A percentile compares a stretch with the other conserved stretches of the same genome.
Conservation (phyloP, 1,139 yeast genomes). For the Suhomyces maxii region DNA sequence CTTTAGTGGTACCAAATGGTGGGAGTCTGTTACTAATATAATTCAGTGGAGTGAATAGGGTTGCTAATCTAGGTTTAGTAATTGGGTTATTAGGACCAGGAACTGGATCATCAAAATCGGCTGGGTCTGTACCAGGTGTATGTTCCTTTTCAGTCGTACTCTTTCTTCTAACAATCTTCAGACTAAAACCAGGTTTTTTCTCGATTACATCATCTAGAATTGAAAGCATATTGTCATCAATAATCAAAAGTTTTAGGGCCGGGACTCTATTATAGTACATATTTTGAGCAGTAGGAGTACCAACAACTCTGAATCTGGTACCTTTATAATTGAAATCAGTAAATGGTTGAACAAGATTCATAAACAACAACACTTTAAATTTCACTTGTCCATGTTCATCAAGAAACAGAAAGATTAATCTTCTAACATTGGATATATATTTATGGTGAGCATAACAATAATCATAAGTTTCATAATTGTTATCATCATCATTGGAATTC, state of each 20-base stretch:
- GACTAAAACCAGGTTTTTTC: constrained; percentile 29
- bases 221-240: constrained; percentile 38
- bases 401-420: constrained; percentile 33
- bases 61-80: constrained; percentile 9
- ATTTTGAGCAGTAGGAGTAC: constrained; percentile 32
- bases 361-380: constrained; percentile 34
- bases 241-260: constrained; percentile 32
- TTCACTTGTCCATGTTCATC: constrained; percentile 15
- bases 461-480: constrained; percentile 29
- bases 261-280: constrained; percentile 18
- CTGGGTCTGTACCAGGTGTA: constrained; percentile 6
- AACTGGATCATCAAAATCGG: constrained; percentile 26
- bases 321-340: constrained; percentile 40
- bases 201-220: constrained; percentile 39
- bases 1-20: constrained; percentile 42
- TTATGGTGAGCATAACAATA: constrained; percentile 38
- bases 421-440: constrained; percentile 27
- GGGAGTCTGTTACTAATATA: constrained; percentile 37
- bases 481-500: constrained; percentile 9
- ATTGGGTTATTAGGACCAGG: constrained; percentile 29
- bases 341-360: constrained; percentile 40
- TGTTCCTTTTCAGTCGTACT: neutral
- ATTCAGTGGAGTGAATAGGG: constrained; percentile 2
- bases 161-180: constrained; percentile 17
- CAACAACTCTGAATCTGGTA: constrained; percentile 42